Conservation (phyloP, 305 asterid genomes). For the Rubia tinctorum region DNA sequence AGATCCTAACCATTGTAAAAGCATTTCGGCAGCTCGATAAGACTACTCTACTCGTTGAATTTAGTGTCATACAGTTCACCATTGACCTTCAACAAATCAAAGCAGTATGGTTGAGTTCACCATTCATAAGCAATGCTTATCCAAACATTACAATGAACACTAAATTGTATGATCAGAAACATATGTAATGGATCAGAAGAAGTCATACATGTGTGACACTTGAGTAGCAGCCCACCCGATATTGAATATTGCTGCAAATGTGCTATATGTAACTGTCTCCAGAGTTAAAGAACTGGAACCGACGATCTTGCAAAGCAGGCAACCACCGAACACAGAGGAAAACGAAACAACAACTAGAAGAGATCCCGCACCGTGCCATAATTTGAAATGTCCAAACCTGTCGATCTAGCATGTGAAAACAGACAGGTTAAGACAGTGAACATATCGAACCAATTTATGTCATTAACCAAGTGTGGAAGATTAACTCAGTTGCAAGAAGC, state of each 20-base stretch:
- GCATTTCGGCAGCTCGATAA: slow-evolving; percentile 93
- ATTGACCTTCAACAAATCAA: slow-evolving; percentile 59
- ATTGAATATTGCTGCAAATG: slow-evolving; percentile 81
- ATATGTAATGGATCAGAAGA: neutral
- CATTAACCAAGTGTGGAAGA: too few species aligned
- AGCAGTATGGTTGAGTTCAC: too few species aligned
- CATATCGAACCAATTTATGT: too few species aligned
- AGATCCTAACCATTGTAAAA: slow-evolving; percentile 68
- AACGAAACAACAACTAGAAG: slow-evolving; percentile 77
- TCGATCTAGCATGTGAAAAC: slow-evolving; percentile 58
- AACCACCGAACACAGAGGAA: slow-evolving; percentile 91
- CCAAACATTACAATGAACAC: neutral
- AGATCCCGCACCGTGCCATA: slow-evolving; percentile 85
- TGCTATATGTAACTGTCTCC: slow-evolving; percentile 63
- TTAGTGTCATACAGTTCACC: slow-evolving; percentile 83
- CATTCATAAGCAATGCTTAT: too few species aligned
- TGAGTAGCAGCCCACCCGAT: slow-evolving; percentile 98
- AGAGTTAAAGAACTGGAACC: slow-evolving; percentile 60
- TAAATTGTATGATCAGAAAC: too few species aligned
- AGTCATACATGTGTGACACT: slow-evolving; percentile 82
- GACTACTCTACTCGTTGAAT: slow-evolving; percentile 86
- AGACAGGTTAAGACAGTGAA: slow-evolving; percentile 2
- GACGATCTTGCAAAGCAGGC: slow-evolving; percentile 71
- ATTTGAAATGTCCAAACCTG: slow-evolving; percentile 76
- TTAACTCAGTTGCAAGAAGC: neutral